A percentile compares a stretch with the other conserved stretches of the same genome.
Evolutionary conservation across 768 basidiomycete species (phyloP).

Genomic region (Termitomyces bulborhizus): DNA sequence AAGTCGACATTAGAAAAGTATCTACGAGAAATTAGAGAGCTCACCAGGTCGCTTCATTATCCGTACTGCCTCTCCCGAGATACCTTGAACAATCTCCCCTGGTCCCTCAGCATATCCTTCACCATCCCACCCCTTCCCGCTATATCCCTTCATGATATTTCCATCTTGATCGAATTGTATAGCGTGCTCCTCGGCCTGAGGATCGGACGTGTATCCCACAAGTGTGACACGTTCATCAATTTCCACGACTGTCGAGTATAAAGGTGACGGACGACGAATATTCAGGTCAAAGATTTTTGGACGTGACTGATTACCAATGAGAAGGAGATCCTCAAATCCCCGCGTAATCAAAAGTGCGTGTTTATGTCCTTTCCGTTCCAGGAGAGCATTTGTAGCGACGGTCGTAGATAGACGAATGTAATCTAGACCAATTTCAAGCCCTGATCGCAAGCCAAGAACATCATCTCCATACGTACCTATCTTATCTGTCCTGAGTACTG

Average conservation of each 20-base stretch:
- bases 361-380: conserved; percentile 91
- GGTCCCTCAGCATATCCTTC: conserved; percentile 67
- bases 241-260: conserved; percentile 74
- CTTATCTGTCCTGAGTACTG: conserved; percentile 66
- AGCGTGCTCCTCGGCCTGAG: conserved; percentile 67
- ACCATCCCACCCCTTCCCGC: conserved; percentile 75
- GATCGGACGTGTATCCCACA: conserved; percentile 90
- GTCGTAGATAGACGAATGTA: conserved; percentile 92
- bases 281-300: conserved; percentile 94
- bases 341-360: conserved; percentile 89
- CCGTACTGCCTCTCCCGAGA: conserved; percentile 87
- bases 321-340: conserved; percentile 86
- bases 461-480: conserved; percentile 49
- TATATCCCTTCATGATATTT: conserved; percentile 58
- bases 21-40: conserved; percentile 3
- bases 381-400: conserved; percentile 91
- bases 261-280: conserved; percentile 67
- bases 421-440: conserved; percentile 37
- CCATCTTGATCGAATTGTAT: conserved; percentile 74
- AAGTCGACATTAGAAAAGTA: conserved; percentile 3
- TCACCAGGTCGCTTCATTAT: conserved; percentile 70
- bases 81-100: conserved; percentile 71
- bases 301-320: conserved; percentile 93
- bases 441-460: too few relatives aligned
- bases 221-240: conserved; percentile 91